Base-by-base conservation (phyloP, 768 basidiomycete genomes). In the Leucocoprinus sp. region DNA sequence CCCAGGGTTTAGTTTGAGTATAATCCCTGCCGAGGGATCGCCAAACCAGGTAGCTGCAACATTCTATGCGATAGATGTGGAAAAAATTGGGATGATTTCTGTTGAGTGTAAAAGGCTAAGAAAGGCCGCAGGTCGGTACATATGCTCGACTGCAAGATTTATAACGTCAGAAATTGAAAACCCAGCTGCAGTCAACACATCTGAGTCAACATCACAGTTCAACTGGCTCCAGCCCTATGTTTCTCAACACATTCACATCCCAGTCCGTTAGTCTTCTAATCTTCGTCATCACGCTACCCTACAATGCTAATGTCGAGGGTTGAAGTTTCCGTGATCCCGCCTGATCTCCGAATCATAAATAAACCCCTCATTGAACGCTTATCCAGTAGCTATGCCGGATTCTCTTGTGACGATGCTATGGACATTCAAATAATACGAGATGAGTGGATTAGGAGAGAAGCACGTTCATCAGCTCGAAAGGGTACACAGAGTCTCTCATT, bases 391-490 rank as follows among this genome's bases (percentile, higher is more conserved):
- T 64, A 64, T 54, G 82, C 86, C 7, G 87, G 87, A 1, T 55
- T 67, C 34, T 70, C 76, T 14, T 78, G 74, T 5, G 75, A 86
- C 52, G 87, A 88, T 45, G 46, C 60, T 2, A 57, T 60, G 5
- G 86, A 89, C 61, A 66, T 80, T 12, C 65, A 66, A 18, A 53
- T 73, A 3, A 70, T 90, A 8, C 68, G 78, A 17, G 78, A 83
- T 43, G 70, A 80, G 4, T 90, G 82, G 82, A 69, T 86, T 7
- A 67, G 71, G 21, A 59, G 48, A 1, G 61, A 62, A 46, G 74
- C 77, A 24, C 59, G 68, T 34, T 55, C 68, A 22, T 54, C 58
- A 41, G 62, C 63, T 26, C 55, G 55, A 4, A 61, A 54, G 37
- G 67, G 64, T n/a, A 57, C 54, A 37, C 51, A 59, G 29, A 50